Base-by-base conservation (phyloP, 345 rosid species). In the Bretschneidera sinensis region DNA sequence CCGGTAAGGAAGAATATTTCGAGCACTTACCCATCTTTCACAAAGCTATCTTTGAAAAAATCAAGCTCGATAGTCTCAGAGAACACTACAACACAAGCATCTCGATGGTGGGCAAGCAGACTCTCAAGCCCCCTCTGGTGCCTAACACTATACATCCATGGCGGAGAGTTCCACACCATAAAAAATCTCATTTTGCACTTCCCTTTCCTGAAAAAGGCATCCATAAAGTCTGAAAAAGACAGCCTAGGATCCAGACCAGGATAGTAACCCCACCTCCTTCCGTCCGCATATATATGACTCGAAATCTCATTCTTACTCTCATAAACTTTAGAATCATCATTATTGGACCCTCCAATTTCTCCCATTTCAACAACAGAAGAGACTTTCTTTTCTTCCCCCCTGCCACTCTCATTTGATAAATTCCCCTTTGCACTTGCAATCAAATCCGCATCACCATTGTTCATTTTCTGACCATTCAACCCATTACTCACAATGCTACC, bases 141-240 rank as follows among this genome's bases (percentile, higher is more conserved):
- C 67, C 91, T 82, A 69, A 94, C 89, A 54, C 85, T 73, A 65
- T 73, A 86, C 99, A 90, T 90, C 97, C 99, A 94, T 6, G 95
- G 78, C 21, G 99, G 99, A 0, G 95, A 94, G 65, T 88, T 94
- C 96, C 97, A 94, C 62, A 94, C 86, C 96, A 90, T 83, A 71
- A 90, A 90, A 63, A 88, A 83, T 72, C 83, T 82, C 76, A 83
- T 45, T 43, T 58, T 61, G 52, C 99, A 90, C 63, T 66, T 79
- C 57, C 71, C 87, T 52, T 59, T 76, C 57, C 79, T 73, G 6
- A 86, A 83, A 81, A 85, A 90, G 9, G 84, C 76, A 61, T 74
- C 79, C 87, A 90, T 54, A 24, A 94, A 94, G 19, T 79, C 82
- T 0, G 83, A 77, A 74, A 94, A 94, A 0, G 95, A 73, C 65